phyloP scores from a whole-genome alignment of 2,329 filamentous ascomycete species.

The Lecanicillium sp. region DNA sequence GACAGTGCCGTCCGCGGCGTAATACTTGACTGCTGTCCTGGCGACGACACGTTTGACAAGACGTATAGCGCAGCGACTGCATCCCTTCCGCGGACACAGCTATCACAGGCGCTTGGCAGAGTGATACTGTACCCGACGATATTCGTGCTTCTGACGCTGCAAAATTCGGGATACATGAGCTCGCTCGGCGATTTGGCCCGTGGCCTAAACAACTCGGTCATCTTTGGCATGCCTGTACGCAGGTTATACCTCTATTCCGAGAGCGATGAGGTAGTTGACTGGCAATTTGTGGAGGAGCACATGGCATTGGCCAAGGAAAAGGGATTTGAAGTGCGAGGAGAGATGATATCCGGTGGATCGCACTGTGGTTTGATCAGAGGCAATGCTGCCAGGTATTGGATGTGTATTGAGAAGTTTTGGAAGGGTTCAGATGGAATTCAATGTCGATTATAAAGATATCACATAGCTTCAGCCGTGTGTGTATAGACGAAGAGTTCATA shows the following conservation, averaged over 20 bases:
- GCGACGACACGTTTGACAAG: conserved; percentile 1
- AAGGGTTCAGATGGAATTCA: too few relatives aligned
- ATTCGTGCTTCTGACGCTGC: conserved; percentile 2
- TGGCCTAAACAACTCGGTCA: conserved; percentile 1
- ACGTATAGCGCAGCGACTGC: conserved; percentile 4
- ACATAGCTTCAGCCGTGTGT: too few relatives aligned
- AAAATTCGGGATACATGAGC: conserved; percentile 1
- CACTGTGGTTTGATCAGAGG: conserved; percentile 5
- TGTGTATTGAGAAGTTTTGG: conserved; percentile 4
- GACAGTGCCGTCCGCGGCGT: conserved; percentile 3
- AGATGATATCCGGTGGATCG: conserved; percentile 1
- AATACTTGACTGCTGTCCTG: conserved; percentile 9
- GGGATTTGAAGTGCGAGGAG: conserved; percentile 1
- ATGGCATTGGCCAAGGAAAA: conserved; percentile 4
- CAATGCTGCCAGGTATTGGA: conserved; percentile 6
- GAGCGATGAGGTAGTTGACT: conserved; percentile 4
- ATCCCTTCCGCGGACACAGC: conserved; percentile 4
- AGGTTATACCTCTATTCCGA: conserved; percentile 8
- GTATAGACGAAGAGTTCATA: too few relatives aligned
- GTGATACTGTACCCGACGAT: conserved; percentile 5
- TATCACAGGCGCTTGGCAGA: conserved; percentile 5
- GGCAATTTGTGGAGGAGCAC: conserved; percentile 5
- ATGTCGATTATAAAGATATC: too few relatives aligned
- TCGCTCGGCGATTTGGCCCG: conserved; percentile 5
- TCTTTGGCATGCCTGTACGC: conserved; percentile 1